Evolutionary conservation across 768 basidiomycete genomes (phyloP).

Genomic region (Kwoniella bestiolae): DNA sequence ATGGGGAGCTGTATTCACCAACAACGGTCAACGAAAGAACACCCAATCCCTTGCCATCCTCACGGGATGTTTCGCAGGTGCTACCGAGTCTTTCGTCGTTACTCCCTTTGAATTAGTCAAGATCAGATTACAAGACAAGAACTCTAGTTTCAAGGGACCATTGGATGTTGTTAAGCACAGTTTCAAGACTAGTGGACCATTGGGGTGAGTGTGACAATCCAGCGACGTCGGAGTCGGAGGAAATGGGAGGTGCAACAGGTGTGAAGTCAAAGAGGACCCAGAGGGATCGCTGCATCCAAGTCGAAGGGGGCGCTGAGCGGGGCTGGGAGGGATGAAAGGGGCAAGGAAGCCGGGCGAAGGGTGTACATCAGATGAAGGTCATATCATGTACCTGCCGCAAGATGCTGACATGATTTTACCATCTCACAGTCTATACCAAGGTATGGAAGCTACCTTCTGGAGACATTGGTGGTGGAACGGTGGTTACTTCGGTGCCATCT

Average conservation of each 20-base stretch:
- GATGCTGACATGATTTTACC: conserved; percentile 12
- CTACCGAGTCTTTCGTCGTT: conserved; percentile 85
- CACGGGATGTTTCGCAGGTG: conserved; percentile 92
- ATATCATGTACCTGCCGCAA: too few relatives aligned
- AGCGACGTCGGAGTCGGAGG: too few relatives aligned
- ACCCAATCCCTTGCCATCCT: conserved; percentile 81
- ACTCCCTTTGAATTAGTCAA: conserved; percentile 83
- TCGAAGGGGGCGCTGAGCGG: too few relatives aligned
- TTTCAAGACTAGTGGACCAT: conserved; percentile 73
- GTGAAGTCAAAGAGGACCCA: too few relatives aligned
- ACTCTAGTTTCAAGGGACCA: conserved; percentile 85
- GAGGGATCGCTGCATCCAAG: not conserved
- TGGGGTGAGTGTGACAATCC: conserved; percentile 66
- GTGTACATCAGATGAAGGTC: too few relatives aligned
- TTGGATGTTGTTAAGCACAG: conserved; percentile 85
- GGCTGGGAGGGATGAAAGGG: too few relatives aligned
- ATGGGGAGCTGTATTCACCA: conserved; percentile 71
- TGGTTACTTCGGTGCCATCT: conserved; percentile 88
- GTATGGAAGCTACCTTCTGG: conserved; percentile 99
- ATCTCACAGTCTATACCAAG: conserved; percentile 68
- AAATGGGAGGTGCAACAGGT: too few relatives aligned
- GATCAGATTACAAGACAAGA: conserved; percentile 86
- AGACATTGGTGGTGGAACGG: conserved; percentile 66
- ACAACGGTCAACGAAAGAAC: conserved; percentile 76
- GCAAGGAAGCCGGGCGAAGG: too few relatives aligned